A percentile compares a stretch with the other conserved stretches of the same genome.
Conservation (phyloP, 768 basidiomycete species). For the Tephrocybe rancida region DNA sequence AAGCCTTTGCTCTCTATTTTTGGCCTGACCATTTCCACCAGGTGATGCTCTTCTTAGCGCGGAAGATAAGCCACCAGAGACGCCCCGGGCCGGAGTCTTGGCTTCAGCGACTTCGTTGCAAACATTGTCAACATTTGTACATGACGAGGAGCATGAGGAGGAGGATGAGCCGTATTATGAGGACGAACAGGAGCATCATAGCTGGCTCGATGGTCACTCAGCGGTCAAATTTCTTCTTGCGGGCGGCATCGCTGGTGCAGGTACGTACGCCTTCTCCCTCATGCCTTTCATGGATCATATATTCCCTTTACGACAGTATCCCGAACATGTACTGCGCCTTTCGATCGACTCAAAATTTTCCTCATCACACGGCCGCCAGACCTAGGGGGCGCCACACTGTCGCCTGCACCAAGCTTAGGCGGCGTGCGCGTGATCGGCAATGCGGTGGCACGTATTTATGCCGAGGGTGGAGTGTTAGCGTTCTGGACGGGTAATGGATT, state of each 20-base stretch:
- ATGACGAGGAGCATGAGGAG: conserved; percentile 44
- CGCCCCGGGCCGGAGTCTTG: conserved; percentile 12
- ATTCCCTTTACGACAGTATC: conserved; percentile 63
- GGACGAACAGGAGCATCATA: conserved; percentile 62
- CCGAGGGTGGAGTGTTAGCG: conserved; percentile 84
- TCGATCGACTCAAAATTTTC: conserved; percentile 95
- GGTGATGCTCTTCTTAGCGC: conserved; percentile 80
- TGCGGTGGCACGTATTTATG: conserved; percentile 82
- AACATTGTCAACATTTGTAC: conserved; percentile 11
- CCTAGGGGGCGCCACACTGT: conserved; percentile 55
- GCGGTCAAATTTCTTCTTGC: conserved; percentile 91
- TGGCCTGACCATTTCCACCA: conserved; percentile 27
- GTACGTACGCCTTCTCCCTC: conserved; percentile 46
- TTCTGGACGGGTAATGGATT: conserved; percentile 99
- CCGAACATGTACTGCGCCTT: conserved; percentile 94
- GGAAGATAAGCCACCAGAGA: conserved; percentile 64
- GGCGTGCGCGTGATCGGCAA: conserved; percentile 66
- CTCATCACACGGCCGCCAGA: conserved; percentile 89
- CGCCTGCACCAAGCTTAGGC: conserved; percentile 44
- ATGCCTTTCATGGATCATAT: conserved; percentile 43
- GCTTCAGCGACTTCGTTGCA: conserved; percentile 11
- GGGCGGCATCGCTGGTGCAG: conserved; percentile 93
- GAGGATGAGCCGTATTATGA: conserved; percentile 50
- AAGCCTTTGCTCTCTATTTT: conserved; percentile 2
- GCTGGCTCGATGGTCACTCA: conserved; percentile 65